Evolutionary conservation across 305 asterid genomes (phyloP), one percentile per base, ranked within the genome.

Genomic region (Lippia alba): DNA sequence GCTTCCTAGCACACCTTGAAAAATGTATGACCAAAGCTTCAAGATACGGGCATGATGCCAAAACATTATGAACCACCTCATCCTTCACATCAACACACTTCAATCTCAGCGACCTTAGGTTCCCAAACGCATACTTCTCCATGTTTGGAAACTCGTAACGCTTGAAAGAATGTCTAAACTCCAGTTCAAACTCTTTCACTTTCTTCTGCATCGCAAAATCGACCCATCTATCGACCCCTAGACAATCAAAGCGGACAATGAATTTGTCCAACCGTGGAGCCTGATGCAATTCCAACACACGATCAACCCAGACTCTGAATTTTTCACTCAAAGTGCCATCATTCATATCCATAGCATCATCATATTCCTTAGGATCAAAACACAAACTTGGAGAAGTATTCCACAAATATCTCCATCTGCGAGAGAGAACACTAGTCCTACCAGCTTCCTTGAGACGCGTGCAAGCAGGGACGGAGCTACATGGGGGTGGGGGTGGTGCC

Each of bases 391-490:
- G 44, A 66, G 69, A 49, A 2, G 44, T 16, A 41, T 9, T 39
- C 45, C 45, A 39, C 45, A 39, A 39, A 39, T 39, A 39, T 39
- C 45, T 54, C 77, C 77, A 72, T 36, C 63, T 64, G 39, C 15
- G 48, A 4, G 69, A 61, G 48, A 61, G 63, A 41, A 61, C 39
- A 33, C 71, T 63, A 8, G 76, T 64, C 19, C 63, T 39, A 12
- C 36, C 71, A 41, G 66, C 71, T 45, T 64, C 77, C 65, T 55
- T 72, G 16, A 44, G 49, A 7, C 14, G 30, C 61, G 64, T 60
- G 30, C 30, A 3, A 24, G 30, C n/a, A n/a, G n/a, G n/a, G n/a
- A n/a, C n/a, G n/a, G n/a, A n/a, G n/a, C n/a, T n/a, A n/a, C n/a
- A n/a, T n/a, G n/a, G n/a, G n/a, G n/a, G n/a, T n/a, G n/a, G n/a